A percentile compares a stretch with the other conserved stretches of the same genome.
phyloP scores from a whole-genome alignment of 2,329 filamentous ascomycete genomes.

The Alternaria sp. region DNA sequence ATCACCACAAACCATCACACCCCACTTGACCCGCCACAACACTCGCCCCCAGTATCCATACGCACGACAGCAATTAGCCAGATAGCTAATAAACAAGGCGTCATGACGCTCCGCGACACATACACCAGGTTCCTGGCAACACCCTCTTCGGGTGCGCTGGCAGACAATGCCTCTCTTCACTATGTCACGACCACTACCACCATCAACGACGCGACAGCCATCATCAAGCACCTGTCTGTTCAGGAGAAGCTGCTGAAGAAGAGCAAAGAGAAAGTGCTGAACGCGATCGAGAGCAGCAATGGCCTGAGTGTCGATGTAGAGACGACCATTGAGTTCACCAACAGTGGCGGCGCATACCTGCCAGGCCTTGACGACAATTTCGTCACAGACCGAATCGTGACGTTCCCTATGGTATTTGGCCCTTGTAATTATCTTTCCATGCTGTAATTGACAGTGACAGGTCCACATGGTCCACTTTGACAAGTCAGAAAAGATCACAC shows the following conservation, averaged over 20 bases:
- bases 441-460: conserved; percentile 33
- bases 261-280: conserved; percentile 80
- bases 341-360: conserved; percentile 83
- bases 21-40: conserved; percentile 20
- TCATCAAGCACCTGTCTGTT: conserved; percentile 80
- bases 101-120: conserved; percentile 49
- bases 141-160: conserved; percentile 55
- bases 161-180: conserved; percentile 63
- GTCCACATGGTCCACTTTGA: conserved; percentile 87
- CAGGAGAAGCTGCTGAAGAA: conserved; percentile 80
- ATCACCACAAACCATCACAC: conserved; percentile 18
- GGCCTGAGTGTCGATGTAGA: conserved; percentile 80
- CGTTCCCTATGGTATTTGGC: conserved; percentile 74
- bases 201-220: conserved; percentile 73
- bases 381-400: conserved; percentile 79
- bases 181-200: conserved; percentile 90
- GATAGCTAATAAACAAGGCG: conserved; percentile 19
- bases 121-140: conserved; percentile 58
- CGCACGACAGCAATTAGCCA: conserved; percentile 22
- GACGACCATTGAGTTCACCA: conserved; percentile 81
- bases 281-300: conserved; percentile 73
- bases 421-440: neutral
- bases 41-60: conserved; percentile 19
- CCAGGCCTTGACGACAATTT: conserved; percentile 95
- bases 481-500: conserved; percentile 76